Evolutionary conservation across 2,329 filamentous ascomycete genomes (phyloP).

Genomic region (Westerdykella aurantiaca): DNA sequence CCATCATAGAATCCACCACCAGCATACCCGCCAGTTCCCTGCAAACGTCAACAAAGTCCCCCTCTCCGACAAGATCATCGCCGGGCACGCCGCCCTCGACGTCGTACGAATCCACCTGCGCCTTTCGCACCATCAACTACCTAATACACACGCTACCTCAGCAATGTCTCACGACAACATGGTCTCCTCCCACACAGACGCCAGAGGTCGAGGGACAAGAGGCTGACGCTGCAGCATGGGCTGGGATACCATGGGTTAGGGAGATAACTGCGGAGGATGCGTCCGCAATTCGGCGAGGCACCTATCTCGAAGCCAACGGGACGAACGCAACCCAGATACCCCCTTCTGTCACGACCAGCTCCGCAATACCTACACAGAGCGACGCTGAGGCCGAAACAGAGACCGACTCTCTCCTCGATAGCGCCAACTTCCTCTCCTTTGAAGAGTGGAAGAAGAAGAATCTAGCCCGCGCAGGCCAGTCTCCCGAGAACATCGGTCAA

Average conservation of each 20-base stretch:
- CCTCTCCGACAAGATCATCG: constrained; percentile 3
- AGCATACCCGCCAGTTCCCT: constrained; percentile 3
- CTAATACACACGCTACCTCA: constrained; percentile 73
- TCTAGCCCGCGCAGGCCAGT: constrained; percentile 77
- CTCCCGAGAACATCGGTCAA: constrained; percentile 59
- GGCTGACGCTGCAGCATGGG: constrained; percentile 9
- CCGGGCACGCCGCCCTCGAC: constrained; percentile 7
- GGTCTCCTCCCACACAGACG: constrained; percentile 33
- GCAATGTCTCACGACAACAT: constrained; percentile 65
- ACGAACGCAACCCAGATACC: background rate
- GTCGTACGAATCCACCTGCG: constrained; percentile 39
- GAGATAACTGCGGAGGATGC: constrained; percentile 1
- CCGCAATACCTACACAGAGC: constrained; percentile 8
- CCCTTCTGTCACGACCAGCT: constrained; percentile 3
- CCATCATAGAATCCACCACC: constrained; percentile 21
- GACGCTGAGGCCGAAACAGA: constrained; percentile 50
- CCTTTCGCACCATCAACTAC: constrained; percentile 66
- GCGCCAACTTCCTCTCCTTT: constrained; percentile 86
- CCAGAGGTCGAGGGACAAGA: constrained; percentile 10
- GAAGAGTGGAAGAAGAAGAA: constrained; percentile 98
- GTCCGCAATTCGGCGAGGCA: background rate
- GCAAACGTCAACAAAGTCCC: constrained; percentile 8
- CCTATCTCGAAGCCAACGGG: background rate
- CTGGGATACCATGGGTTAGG: constrained; percentile 7
- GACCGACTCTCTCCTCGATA: constrained; percentile 61